Percentiles rank a stretch among this genome's conserved stretches.
phyloP scores from a whole-genome alignment of 140 eudicot genomes.

The Flaveria floridana region DNA sequence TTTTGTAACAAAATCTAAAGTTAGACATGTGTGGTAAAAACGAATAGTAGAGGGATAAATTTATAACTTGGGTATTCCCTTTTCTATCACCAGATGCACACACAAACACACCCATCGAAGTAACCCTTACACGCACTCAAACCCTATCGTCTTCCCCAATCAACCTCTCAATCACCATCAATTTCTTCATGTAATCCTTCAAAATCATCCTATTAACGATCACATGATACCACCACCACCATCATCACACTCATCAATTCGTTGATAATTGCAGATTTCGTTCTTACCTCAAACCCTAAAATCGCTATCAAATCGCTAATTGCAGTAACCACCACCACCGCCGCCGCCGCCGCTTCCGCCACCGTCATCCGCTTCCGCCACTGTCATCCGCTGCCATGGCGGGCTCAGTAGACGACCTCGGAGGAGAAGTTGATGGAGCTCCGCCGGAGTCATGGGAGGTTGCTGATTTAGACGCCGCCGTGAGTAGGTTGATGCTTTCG shows the following conservation, averaged over 20 bases:
- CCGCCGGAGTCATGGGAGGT: slow-evolving; percentile 95
- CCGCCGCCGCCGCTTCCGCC: not conserved
- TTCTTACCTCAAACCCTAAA: slow-evolving; percentile 15
- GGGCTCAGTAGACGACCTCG: slow-evolving; percentile 57
- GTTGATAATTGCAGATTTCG: slow-evolving; percentile 37
- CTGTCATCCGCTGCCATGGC: slow-evolving; percentile 45
- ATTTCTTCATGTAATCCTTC: slow-evolving; percentile 31
- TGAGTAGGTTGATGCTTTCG: slow-evolving; percentile 69
- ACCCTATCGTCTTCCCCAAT: slow-evolving; percentile 50
- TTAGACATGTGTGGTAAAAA: too few relatives aligned
- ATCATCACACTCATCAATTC: slow-evolving; percentile 6
- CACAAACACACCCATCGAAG: not conserved
- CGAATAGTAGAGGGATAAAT: too few relatives aligned
- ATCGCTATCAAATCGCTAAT: slow-evolving; percentile 24
- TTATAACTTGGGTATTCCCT: not conserved
- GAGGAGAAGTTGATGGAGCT: slow-evolving; percentile 38
- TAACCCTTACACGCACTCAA: slow-evolving; percentile 32
- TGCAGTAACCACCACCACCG: not conserved
- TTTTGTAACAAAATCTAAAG: too few relatives aligned
- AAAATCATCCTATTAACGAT: slow-evolving; percentile 24
- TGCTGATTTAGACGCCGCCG: slow-evolving; percentile 76
- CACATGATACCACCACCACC: not conserved
- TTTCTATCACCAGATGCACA: not conserved
- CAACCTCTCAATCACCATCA: slow-evolving; percentile 13
- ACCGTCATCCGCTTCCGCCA: not conserved